Evolutionary conservation across 768 basidiomycete genomes (phyloP), one percentile per base, ranked within the genome.

Genomic region (Lactarius sanguifluus): DNA sequence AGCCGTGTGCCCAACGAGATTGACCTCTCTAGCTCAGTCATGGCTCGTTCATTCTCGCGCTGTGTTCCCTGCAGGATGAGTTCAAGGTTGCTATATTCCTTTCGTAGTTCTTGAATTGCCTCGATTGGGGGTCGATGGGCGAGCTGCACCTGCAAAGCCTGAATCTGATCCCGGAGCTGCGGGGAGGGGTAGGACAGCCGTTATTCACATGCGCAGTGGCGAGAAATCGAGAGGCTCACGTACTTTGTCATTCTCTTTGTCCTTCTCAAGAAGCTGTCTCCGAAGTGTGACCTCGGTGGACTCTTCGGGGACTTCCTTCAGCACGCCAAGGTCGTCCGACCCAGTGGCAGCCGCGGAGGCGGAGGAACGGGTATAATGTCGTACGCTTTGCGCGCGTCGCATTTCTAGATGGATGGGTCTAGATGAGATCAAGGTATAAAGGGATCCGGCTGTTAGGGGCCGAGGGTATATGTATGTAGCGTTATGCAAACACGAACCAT

Each of bases 11-110:
- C 30, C 25, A 30, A 16, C 7, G 34, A 25, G 23, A 77, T 79
- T 59, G 64, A 87, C 89, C 87, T 81, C 64, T 93, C 91, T 3
- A 92, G 79, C 65, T 92, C 90, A 0, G 84, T 81, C 92, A 94
- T 93, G 68, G 87, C 89, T 58, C 88, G 81, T 71, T 93, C 91
- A 71, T 94, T 94, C 78, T 94, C 92, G 59, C 91, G 79, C 69
- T 92, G 91, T 0, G 92, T 93, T 0, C 91, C 92, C 66, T 90
- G 85, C 0, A 92, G 76, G 3, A 94, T 79, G 20, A 94, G 79
- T 45, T 92, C 92, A 1, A 92, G 78, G 64, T 90, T 88, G 71
- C 85, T 85, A 71, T 87, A 86, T 70, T 93, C 92, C 72, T 85
- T 87, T 75, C 89, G 81, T 38, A 92, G 76, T 41, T 80, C 81